Base-by-base conservation (phyloP, 805 yeast genomes). In the Metschnikowia koreensis region DNA sequence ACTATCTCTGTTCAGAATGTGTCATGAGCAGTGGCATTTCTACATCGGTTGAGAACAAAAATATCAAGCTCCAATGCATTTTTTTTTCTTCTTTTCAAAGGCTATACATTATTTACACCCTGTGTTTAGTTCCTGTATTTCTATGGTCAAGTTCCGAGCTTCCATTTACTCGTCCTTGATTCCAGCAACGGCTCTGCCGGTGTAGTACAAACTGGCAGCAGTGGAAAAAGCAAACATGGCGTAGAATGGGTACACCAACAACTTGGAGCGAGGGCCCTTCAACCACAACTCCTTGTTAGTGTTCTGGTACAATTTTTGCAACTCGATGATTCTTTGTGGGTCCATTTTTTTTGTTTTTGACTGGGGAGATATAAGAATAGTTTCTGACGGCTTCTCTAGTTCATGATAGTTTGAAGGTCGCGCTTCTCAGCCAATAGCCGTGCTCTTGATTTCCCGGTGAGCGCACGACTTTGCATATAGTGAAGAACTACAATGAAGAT, bases 221-320 rank as follows among this genome's bases (percentile, higher is more conserved):
- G 89, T 81, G 58, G 89, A 76, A 55, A 85, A 77, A 50, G 88
- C 74, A 70, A 88, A 84, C 55, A 84, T 76, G 56, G 88, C 89
- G 76, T 79, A 85, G 81, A 83, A 89, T 66, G 96, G 96, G 74
- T 83, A 84, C 60, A 88, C 79, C 67, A 84, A 71, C 63, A 79
- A 74, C 73, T 86, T 86, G 60, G 94, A 81, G 59, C 69, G 63
- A 54, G 62, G 61, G 22, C 78, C 78, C 68, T 74, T 71, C 67
- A 73, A 70, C 78, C 78, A 74, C 64, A 74, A 73, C 57, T 63
- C 67, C 64, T 70, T 62, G 65, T 67, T 59, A 52, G 77, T 67
- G 67, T 63, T 66, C 63, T 74, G 79, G 67, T 73, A 74, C 55
- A 67, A 70, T 62, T 69, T 73, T 64, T 74, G 79, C 64, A 74